Base-by-base conservation (phyloP, 768 basidiomycete genomes). In the Filobasidium floriforme region DNA sequence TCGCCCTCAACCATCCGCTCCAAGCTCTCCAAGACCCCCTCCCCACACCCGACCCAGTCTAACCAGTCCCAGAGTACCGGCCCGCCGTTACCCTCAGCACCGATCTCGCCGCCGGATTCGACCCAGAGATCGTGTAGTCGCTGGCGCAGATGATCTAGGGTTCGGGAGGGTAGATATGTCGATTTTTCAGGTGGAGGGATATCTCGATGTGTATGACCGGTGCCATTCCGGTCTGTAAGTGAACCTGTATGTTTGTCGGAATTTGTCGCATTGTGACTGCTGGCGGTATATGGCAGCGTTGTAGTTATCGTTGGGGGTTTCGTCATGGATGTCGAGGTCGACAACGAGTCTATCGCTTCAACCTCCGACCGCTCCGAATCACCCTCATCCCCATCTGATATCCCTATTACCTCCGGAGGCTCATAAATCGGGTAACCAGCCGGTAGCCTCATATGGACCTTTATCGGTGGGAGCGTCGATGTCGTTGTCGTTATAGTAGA, bases 21-120 rank as follows among this genome's bases (percentile, higher is more conserved):
- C 46, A 49, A 14, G 14, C 5, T 5, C 46, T 49, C 46, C 46
- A 49, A 49, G 5, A 49, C 22, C 22, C 18, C 18, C 5, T 22
- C 46, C 18, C 46, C 46, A 18, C 22, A 15, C 22, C 46, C 22
- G 2, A 49, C 46, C 75, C 75, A 78, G 24, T 78, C 75, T 69
- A 75, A 68, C 74, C 75, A 78, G 28, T 54, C 71, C 75, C 75
- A 78, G 1, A 78, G 43, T 3, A 75, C 71, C 0, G 71, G 72
- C 43, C 61, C 57, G 3, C 76, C 73, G 46, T 37, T 37, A 37
- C 32, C 9, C 46, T 22, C 46, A n/a, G n/a, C n/a, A n/a, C n/a
- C n/a, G n/a, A n/a, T n/a, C n/a, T n/a, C n/a, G n/a, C 32, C 32
- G 32, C 32, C 32, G 32, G 32, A 37, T 9, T 37, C 32, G 4